phyloP scores from a whole-genome alignment of 176 grass and related monocot genomes.

The Puccinellia tenuiflora region DNA sequence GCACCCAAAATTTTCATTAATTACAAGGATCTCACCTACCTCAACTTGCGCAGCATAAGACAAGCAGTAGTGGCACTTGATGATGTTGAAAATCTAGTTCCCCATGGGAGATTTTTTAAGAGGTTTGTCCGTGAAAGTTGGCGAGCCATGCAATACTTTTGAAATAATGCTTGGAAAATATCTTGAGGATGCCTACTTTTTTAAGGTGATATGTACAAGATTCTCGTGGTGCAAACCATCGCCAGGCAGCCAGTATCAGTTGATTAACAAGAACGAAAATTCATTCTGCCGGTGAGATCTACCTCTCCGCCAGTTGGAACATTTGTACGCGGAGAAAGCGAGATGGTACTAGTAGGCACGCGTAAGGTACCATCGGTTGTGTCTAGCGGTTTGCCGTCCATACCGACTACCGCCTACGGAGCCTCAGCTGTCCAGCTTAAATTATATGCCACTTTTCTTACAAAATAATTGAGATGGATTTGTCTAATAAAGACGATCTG shows the following conservation, averaged over 20 bases:
- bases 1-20: background rate
- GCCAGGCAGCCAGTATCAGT: background rate
- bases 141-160: background rate
- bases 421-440: constrained; percentile 13
- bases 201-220: background rate
- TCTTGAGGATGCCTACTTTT: background rate
- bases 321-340: constrained; percentile 24
- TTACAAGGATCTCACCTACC: background rate
- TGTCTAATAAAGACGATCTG: background rate
- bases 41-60: constrained; percentile 27
- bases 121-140: background rate
- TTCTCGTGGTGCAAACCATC: constrained; percentile 16
- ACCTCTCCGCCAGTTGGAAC: constrained; percentile 30
- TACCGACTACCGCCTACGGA: background rate
- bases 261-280: background rate
- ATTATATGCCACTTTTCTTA: background rate
- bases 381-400: constrained; percentile 12
- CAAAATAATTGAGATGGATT: background rate
- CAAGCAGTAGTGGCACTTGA: constrained; percentile 8
- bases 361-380: constrained; percentile 12
- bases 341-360: background rate
- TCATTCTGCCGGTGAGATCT: background rate
- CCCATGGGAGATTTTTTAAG: background rate
- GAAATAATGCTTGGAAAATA: background rate
- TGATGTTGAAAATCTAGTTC: constrained; percentile 14